Base-by-base conservation (phyloP, 2,329 filamentous ascomycete genomes). In the Colletotrichum higginsianum region DNA sequence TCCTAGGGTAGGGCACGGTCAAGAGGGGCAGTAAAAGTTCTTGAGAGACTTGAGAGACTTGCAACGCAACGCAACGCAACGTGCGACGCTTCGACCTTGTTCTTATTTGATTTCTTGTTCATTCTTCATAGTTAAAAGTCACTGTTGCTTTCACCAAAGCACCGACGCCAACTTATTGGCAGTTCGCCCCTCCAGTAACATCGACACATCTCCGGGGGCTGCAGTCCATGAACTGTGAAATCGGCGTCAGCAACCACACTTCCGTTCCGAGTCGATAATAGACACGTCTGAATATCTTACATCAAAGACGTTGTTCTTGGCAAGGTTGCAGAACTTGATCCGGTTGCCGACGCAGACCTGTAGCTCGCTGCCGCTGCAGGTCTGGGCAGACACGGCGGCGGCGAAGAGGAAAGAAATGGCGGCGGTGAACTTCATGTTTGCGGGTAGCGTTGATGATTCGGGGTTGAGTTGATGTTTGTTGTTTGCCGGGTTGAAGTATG, bases 271-370 rank as follows among this genome's bases (percentile, higher is more conserved):
- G 18, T n/a, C 0, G 0, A 6, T 26, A 26, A 13, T 23, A 35
- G 16, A 26, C 8, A 12, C 40, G 13, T 15, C 13, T 16, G 2
- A 1, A 16, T 26, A 3, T 63, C 65, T 63, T 16, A 56, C 65
- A 49, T 67, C 58, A 16, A 67, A 63, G 3, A 67, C 42, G 12
- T 67, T 63, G 13, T 67, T 56, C 21, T 26, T 63, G 13, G 58
- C 65, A 1, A 67, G 26, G 26, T 67, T 67, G 40, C 58, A 67
- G 58, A 67, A 49, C 40, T 62, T 62, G 26, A 67, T 63, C 11
- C 21, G 46, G 40, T 67, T 67, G 56, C 65, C 65, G 16, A 50
- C 18, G n/a, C 65, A 67, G 26, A 47, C 26, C 26, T 67, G 49
- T 3, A 56, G n/a, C n/a, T 42, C 42, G 15, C 35, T 56, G 15